These are phyloP conservation scores for Tuber aestivum DNA, from an alignment of 495 filamentous ascomycete species.

Conservation along the genomic window DNA sequence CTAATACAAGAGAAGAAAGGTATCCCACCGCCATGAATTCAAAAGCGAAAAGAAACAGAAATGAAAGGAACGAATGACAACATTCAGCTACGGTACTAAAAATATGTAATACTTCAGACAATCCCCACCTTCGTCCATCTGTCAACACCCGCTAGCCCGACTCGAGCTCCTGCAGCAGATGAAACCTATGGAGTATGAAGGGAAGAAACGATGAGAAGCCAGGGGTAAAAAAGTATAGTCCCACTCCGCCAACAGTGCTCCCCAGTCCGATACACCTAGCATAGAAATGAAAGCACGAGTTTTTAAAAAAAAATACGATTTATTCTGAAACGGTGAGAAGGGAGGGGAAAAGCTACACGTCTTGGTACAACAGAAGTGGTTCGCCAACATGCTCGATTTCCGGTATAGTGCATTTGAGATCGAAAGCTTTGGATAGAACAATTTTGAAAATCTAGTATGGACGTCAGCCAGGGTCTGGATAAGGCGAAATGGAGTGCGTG, in stretches of 20 bases:
- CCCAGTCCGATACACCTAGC: not conserved
- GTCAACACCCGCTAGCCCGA: not conserved
- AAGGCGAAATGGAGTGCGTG: not conserved
- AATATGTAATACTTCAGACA: not conserved
- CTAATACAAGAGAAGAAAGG: conserved; percentile 4
- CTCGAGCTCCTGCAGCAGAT: not conserved
- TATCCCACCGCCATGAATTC: conserved; percentile 1
- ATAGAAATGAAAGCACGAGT: not conserved
- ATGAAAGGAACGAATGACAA: not conserved
- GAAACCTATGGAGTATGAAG: not conserved
- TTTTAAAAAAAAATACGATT: conserved; percentile 1
- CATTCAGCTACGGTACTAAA: conserved; percentile 1
- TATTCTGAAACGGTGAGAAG: not conserved
- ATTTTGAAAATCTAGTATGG: conserved; percentile 90
- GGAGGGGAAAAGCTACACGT: conserved; percentile 48
- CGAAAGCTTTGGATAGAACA: conserved; percentile 95
- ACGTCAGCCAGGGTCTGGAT: not conserved
- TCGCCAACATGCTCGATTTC: conserved; percentile 97
- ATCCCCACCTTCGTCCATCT: not conserved
- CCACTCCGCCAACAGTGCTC: not conserved
- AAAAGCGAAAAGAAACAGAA: not conserved
- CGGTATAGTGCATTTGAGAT: conserved; percentile 96
- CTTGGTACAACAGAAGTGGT: conserved; percentile 89
- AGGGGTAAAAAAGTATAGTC: not conserved
- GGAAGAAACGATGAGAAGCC: not conserved